Conservation (phyloP, 2,329 filamentous ascomycete genomes). For the Triangularia verruculosa region DNA sequence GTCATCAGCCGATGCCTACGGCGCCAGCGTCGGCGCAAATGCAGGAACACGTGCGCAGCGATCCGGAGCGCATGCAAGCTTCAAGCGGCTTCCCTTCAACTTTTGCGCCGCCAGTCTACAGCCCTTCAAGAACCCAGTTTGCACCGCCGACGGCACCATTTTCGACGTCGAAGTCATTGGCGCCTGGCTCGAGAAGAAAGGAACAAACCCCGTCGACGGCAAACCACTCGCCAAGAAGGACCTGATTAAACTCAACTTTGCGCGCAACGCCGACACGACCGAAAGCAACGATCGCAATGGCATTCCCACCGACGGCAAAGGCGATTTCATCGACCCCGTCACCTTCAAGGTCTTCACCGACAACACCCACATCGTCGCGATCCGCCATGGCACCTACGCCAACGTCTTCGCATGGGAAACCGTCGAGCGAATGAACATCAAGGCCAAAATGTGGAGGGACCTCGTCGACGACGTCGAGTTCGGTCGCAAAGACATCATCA, state of each 20-base stretch:
- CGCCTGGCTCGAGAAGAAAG: slow-evolving; percentile 90
- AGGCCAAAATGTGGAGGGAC: slow-evolving; percentile 93
- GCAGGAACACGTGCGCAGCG: slow-evolving; percentile 58
- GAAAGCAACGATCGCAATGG: slow-evolving; percentile 45
- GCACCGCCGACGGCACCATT: slow-evolving; percentile 80
- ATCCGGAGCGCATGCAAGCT: slow-evolving; percentile 51
- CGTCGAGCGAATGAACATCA: slow-evolving; percentile 91
- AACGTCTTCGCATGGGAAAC: slow-evolving; percentile 98
- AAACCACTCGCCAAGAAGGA: slow-evolving; percentile 74
- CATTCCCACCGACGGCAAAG: slow-evolving; percentile 52
- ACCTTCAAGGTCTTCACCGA: slow-evolving; percentile 98
- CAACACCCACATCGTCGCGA: slow-evolving; percentile 92
- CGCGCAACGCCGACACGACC: slow-evolving; percentile 76
- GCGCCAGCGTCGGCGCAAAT: slow-evolving; percentile 71
- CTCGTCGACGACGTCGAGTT: slow-evolving; percentile 86
- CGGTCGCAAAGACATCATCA: slow-evolving; percentile 87
- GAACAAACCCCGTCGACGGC: slow-evolving; percentile 87
- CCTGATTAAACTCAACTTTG: slow-evolving; percentile 85
- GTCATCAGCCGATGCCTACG: slow-evolving; percentile 86
- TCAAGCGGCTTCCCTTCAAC: slow-evolving; percentile 93
- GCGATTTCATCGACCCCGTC: slow-evolving; percentile 91
- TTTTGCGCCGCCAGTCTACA: slow-evolving; percentile 96
- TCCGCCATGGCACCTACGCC: slow-evolving; percentile 74
- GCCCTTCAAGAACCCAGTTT: slow-evolving; percentile 92
- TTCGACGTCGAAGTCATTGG: slow-evolving; percentile 95